Base-by-base conservation (phyloP, 148 eudicot genomes). In the Chenopodium album region DNA sequence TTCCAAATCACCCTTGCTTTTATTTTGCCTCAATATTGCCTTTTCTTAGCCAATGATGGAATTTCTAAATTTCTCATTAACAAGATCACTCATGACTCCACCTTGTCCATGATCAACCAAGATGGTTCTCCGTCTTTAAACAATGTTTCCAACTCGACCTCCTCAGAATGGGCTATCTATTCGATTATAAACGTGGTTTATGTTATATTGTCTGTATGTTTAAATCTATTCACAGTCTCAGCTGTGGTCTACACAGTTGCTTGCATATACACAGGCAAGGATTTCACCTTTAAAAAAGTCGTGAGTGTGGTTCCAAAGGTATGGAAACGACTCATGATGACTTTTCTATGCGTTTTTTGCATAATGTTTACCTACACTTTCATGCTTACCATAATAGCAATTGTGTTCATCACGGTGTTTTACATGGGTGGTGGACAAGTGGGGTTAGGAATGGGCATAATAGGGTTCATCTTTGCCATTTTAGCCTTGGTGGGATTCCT, bases 281-380 rank as follows among this genome's bases (percentile, higher is more conserved):
- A 82, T 14, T 32, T 86, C 60, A 78, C 88, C 1, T 90, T 76
- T 62, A 54, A 4, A 44, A 89, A 73, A 44, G 82, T 84, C 34
- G 80, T 89, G 59, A 82, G 78, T 6, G 88, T 86, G 4, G 84
- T 89, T 9, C 89, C 89, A 0, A 89, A 80, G 82, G 91, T 87
- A 7, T 90, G 89, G 89, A 90, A 87, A 66, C 85, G 87, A 73
- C 87, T 90, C 20, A 81, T 85, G 79, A 76, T 83, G 82, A 90
- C 93, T 4, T 87, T 82, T 71, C 26, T 88, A 32, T 87, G 83
- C 62, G 80, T 19, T 32, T 80, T 83, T 66, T 80, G 85, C 60
- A 78, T 84, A 37, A 47, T 87, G 32, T 74, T 80, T 48, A 34
- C 47, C 0, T 90, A 78, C 48, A 60, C 75, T 29, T 52, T 81